phyloP scores from a whole-genome alignment of 2,329 filamentous ascomycete species.

The Pestalotiopsis sp. region DNA sequence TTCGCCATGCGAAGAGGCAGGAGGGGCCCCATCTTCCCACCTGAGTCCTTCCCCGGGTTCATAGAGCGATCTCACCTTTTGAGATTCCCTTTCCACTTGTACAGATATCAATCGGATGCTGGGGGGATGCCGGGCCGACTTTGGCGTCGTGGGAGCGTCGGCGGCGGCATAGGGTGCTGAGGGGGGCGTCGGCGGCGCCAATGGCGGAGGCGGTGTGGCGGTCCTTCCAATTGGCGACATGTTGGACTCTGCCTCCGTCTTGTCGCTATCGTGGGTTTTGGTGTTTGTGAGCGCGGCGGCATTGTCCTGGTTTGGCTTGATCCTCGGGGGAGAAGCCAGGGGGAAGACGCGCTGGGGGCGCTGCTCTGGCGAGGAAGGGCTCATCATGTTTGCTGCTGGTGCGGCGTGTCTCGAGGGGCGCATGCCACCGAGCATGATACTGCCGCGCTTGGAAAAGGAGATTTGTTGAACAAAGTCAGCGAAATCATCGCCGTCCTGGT shows the following conservation, averaged over 20 bases:
- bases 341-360: constrained; percentile 27
- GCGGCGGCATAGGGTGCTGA: constrained; percentile 1
- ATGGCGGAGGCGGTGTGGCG: constrained; percentile 5
- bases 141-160: constrained; percentile 6
- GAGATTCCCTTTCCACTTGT: constrained; percentile 64
- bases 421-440: constrained; percentile 61
- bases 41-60: constrained; percentile 55
- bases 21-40: constrained; percentile 53
- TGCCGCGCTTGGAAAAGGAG: constrained; percentile 65
- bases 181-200: constrained; percentile 13
- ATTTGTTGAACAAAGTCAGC: constrained; percentile 58
- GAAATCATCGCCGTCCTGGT: constrained; percentile 60
- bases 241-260: background rate
- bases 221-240: background rate
- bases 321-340: constrained; percentile 22
- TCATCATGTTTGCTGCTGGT: constrained; percentile 25
- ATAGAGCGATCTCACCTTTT: constrained; percentile 70
- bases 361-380: constrained; percentile 14
- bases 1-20: constrained; percentile 47
- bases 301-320: constrained; percentile 17
- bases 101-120: constrained; percentile 56
- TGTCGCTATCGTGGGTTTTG: background rate
- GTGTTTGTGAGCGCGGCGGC: constrained; percentile 11
- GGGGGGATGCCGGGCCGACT: constrained; percentile 34
- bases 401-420: constrained; percentile 23